Evolutionary conservation across 1,284 basidiomycete species (phyloP).

Genomic region (Moniliophthora roreri): DNA sequence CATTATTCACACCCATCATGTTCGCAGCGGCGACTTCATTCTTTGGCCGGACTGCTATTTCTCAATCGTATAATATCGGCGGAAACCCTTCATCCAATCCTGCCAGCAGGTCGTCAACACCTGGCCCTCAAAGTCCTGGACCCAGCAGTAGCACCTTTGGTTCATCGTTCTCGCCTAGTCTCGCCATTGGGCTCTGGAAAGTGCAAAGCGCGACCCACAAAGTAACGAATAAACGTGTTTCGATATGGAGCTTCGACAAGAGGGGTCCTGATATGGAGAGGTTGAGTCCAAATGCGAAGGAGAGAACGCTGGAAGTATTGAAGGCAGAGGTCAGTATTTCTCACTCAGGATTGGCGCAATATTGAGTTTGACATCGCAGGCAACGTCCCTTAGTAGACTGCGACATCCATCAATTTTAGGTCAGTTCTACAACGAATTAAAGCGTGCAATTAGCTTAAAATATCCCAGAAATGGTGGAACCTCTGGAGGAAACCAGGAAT

Average conservation of each 20-base stretch:
- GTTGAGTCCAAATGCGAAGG: constrained; percentile 59
- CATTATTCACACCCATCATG: constrained; percentile 41
- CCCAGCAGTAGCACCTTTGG: constrained; percentile 34
- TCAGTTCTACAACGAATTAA: constrained; percentile 29
- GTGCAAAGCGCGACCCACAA: constrained; percentile 85
- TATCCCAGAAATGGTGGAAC: constrained; percentile 88
- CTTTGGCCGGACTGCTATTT: constrained; percentile 84
- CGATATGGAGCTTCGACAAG: constrained; percentile 91
- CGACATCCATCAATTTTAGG: constrained; percentile 94
- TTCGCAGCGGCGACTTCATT: constrained; percentile 90
- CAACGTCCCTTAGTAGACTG: constrained; percentile 80
- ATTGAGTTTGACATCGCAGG: constrained; percentile 49
- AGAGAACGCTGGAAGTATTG: constrained; percentile 77
- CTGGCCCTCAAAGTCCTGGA: constrained; percentile 48
- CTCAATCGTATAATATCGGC: constrained; percentile 79
- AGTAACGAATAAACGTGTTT: constrained; percentile 84
- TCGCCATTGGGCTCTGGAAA: constrained; percentile 85
- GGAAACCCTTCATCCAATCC: constrained; percentile 28
- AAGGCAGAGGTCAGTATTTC: constrained; percentile 76
- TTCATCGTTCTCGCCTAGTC: constrained; percentile 47
- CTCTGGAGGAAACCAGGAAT: constrained; percentile 90
- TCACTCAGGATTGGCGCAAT: constrained; percentile 14
- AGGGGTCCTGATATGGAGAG: constrained; percentile 72
- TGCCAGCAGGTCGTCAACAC: constrained; percentile 62
- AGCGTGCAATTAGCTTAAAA: neutral